Percentiles rank a stretch among this genome's conserved stretches.
phyloP scores from a whole-genome alignment of 2,329 filamentous ascomycete species.

The Aspergillus sp. region DNA sequence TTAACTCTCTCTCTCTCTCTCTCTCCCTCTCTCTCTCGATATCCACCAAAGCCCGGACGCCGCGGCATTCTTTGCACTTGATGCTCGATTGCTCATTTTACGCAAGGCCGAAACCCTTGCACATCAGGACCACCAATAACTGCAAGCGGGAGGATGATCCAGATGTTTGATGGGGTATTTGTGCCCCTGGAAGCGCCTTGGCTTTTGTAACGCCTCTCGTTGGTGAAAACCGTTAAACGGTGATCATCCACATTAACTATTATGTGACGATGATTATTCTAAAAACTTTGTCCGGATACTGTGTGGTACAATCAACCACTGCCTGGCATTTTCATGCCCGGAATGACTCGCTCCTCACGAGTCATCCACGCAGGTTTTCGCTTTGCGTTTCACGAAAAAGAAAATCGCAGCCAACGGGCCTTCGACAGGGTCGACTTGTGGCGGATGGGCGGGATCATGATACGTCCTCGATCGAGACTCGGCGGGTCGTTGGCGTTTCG shows the following conservation, averaged over 20 bases:
- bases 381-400: background rate
- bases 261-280: background rate
- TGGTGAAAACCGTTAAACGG: background rate
- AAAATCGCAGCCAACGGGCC: background rate
- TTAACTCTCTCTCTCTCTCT: background rate
- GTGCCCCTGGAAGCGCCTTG: background rate
- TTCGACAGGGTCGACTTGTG: background rate
- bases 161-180: background rate
- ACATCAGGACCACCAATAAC: background rate
- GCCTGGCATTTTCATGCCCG: background rate
- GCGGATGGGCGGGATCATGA: slow-evolving; percentile 1
- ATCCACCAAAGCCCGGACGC: background rate
- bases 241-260: background rate
- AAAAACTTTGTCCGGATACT: background rate
- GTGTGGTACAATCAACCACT: background rate
- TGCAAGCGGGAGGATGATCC: background rate
- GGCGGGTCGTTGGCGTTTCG: slow-evolving; percentile 9
- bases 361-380: background rate
- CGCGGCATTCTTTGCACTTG: background rate
- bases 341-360: background rate
- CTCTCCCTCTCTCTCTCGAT: background rate
- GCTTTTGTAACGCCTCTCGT: background rate
- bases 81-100: too few species aligned
- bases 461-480: background rate
- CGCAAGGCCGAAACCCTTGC: background rate